Evolutionary conservation across 169 alveolate species (phyloP).

Genomic region (Plasmodium blacklocki): DNA sequence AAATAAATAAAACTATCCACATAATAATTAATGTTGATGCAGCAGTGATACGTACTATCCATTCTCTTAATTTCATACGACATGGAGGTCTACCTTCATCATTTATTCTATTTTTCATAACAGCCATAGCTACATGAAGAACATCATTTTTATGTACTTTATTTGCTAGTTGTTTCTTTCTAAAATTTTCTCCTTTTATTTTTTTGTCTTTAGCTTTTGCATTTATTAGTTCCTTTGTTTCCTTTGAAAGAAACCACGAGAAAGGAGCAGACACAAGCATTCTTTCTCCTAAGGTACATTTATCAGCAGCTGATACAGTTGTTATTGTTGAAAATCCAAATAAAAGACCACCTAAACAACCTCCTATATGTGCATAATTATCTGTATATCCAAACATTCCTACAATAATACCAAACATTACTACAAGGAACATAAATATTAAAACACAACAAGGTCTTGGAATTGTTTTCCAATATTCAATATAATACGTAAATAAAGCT

Average conservation of each 20-base stretch:
- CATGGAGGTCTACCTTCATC: constrained; percentile 82
- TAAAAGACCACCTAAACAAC: constrained; percentile 86
- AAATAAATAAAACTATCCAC: constrained; percentile 60
- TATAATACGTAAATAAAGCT: constrained; percentile 88
- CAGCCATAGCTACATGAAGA: constrained; percentile 57
- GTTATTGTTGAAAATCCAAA: constrained; percentile 88
- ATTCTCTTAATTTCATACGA: constrained; percentile 80
- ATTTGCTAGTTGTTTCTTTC: constrained; percentile 57
- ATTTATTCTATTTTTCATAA: constrained; percentile 77
- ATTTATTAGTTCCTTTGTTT: constrained; percentile 45
- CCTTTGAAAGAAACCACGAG: constrained; percentile 79
- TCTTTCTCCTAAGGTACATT: constrained; percentile 79
- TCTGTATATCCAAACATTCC: constrained; percentile 88
- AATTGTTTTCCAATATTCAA: constrained; percentile 90
- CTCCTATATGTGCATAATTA: constrained; percentile 91
- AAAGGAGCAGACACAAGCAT: constrained; percentile 77
- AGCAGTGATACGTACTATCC: constrained; percentile 78
- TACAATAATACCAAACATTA: constrained; percentile 83
- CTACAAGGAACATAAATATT: constrained; percentile 79
- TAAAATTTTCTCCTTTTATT: constrained; percentile 76
- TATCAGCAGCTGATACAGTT: constrained; percentile 85
- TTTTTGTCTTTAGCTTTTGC: constrained; percentile 74
- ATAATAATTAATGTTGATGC: constrained; percentile 58
- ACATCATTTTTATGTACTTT: constrained; percentile 74
- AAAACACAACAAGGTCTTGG: constrained; percentile 88